Evolutionary conservation across 2,329 filamentous ascomycete species (phyloP).

Genomic region (Hymenoscyphus salicellus): DNA sequence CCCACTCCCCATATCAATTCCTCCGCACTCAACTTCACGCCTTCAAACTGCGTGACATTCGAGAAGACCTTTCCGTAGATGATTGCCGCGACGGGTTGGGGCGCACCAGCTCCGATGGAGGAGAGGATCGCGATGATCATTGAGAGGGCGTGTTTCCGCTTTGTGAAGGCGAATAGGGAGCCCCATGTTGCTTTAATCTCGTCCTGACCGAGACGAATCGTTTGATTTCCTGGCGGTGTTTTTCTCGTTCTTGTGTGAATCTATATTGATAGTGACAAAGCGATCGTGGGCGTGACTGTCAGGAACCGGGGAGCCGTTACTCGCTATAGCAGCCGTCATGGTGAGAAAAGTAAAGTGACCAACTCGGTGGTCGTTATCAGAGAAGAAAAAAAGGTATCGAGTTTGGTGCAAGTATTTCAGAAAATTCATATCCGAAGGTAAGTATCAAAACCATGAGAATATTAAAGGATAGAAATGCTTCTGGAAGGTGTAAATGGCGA

Average conservation of each 20-base stretch:
- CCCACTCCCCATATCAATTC: no score
- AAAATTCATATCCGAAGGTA: background rate
- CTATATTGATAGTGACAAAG: background rate
- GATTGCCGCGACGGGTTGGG: slow-evolving; percentile 64
- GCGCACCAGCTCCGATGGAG: slow-evolving; percentile 57
- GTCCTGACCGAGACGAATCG: background rate
- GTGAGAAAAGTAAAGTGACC: background rate
- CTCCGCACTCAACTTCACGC: slow-evolving; percentile 46
- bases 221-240: background rate
- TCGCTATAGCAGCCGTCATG: background rate
- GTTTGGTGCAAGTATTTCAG: background rate
- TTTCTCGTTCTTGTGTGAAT: background rate
- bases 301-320: background rate
- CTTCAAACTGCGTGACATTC: slow-evolving; percentile 63
- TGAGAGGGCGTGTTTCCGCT: slow-evolving; percentile 53
- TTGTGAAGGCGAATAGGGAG: slow-evolving; percentile 69
- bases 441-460: background rate
- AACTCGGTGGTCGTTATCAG: background rate
- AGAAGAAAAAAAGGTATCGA: background rate
- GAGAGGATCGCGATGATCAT: slow-evolving; percentile 54
- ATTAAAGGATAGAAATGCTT: background rate
- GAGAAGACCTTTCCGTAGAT: slow-evolving; percentile 75
- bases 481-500: background rate
- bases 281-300: background rate
- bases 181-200: slow-evolving; percentile 26